phyloP scores from a whole-genome alignment of 805 yeast species.

The Candida sanyiensis region DNA sequence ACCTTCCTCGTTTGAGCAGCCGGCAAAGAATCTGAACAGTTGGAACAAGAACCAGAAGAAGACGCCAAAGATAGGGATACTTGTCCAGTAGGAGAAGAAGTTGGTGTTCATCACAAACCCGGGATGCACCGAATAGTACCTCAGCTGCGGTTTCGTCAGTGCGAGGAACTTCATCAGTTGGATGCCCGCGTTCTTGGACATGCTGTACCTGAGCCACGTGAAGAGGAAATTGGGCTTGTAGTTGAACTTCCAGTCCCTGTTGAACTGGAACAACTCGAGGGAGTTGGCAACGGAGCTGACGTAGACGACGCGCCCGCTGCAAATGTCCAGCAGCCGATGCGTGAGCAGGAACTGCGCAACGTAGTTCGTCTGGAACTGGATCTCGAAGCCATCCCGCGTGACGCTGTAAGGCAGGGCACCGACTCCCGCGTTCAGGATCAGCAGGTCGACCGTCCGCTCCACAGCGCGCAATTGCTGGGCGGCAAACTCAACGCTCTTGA shows the following conservation, averaged over 20 bases:
- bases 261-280: slow-evolving; percentile 43
- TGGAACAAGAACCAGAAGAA: slow-evolving; percentile 69
- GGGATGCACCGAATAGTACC: slow-evolving; percentile 69
- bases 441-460: slow-evolving; percentile 50
- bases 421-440: slow-evolving; percentile 75
- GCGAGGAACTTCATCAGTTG: slow-evolving; percentile 66
- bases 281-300: slow-evolving; percentile 61
- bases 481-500: slow-evolving; percentile 44
- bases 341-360: slow-evolving; percentile 71
- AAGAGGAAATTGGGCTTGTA: slow-evolving; percentile 60
- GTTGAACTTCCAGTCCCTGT: slow-evolving; percentile 44
- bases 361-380: slow-evolving; percentile 75
- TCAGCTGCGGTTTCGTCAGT: slow-evolving; percentile 56
- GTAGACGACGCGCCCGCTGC: slow-evolving; percentile 43
- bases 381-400: slow-evolving; percentile 69
- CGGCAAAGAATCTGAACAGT: slow-evolving; percentile 60
- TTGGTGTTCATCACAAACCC: slow-evolving; percentile 84
- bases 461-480: slow-evolving; percentile 37
- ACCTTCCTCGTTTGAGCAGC: slow-evolving; percentile 70
- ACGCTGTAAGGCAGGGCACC: slow-evolving; percentile 66
- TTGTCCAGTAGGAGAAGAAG: slow-evolving; percentile 68
- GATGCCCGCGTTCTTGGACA: slow-evolving; percentile 73
- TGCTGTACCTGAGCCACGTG: slow-evolving; percentile 73
- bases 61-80: slow-evolving; percentile 72
- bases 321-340: slow-evolving; percentile 44